These are phyloP conservation scores for Hysterium pulicare DNA, from an alignment of 2,329 filamentous ascomycete genomes.

Conservation along the genomic window DNA sequence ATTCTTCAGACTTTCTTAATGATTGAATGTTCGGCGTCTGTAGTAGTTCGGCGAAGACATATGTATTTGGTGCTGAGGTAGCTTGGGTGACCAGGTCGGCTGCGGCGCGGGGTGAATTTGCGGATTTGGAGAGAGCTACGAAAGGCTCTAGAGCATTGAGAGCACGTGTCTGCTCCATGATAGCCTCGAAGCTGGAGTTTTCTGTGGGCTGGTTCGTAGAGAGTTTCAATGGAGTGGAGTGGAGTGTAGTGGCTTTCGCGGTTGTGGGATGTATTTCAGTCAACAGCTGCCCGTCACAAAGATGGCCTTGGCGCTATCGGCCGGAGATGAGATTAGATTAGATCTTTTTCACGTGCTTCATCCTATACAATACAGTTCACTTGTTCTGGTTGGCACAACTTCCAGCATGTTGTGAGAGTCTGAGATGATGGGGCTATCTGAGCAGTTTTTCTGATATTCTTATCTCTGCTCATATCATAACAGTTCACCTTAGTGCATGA, in stretches of 20 bases:
- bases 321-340: conserved; percentile 3
- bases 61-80: conserved; percentile 85
- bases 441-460: too few relatives aligned
- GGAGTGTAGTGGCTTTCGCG: too few relatives aligned
- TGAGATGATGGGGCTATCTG: too few relatives aligned
- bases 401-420: too few relatives aligned
- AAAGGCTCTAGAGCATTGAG: conserved; percentile 74
- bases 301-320: conserved; percentile 1
- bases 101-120: conserved; percentile 76
- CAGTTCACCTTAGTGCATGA: too few relatives aligned
- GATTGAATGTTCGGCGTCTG: conserved; percentile 74
- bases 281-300: too few relatives aligned
- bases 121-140: conserved; percentile 81
- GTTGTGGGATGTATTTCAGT: conserved; percentile 6
- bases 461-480: too few relatives aligned
- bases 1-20: conserved; percentile 62
- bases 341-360: neutral
- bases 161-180: conserved; percentile 69
- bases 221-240: neutral
- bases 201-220: neutral
- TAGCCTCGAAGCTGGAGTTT: conserved; percentile 2
- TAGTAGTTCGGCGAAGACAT: conserved; percentile 91
- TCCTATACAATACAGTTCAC: too few relatives aligned
- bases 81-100: conserved; percentile 83
- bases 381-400: too few relatives aligned